Conservation (phyloP, 495 filamentous ascomycete species). For the Pyrenula aspistea region DNA sequence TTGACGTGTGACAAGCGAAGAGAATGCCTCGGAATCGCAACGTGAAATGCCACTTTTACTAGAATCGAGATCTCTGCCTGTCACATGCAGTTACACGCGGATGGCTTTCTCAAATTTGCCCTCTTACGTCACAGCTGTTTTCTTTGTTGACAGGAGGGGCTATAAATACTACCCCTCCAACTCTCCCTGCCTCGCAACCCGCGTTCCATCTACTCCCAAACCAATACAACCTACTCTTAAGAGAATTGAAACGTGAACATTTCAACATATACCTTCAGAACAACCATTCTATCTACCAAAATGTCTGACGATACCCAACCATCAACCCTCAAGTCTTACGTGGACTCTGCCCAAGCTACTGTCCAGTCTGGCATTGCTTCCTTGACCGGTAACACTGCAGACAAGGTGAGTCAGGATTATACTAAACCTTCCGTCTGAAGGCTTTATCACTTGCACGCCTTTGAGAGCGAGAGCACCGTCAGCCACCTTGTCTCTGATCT, state of each 20-base stretch:
- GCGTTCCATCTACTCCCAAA: too few relatives aligned
- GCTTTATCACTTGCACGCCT: too few relatives aligned
- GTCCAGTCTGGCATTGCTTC: slow-evolving; percentile 61
- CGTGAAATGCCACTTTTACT: too few relatives aligned
- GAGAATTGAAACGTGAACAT: slow-evolving; percentile 7
- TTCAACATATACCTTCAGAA: slow-evolving; percentile 1
- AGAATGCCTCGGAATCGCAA: too few relatives aligned
- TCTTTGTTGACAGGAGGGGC: too few relatives aligned
- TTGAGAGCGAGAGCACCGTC: too few relatives aligned
- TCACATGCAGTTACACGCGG: not conserved
- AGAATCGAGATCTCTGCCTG: not conserved
- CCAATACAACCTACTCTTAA: too few relatives aligned
- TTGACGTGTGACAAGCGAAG: too few relatives aligned
- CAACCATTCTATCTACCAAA: slow-evolving; percentile 9
- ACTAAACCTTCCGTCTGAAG: too few relatives aligned
- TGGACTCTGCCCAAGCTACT: slow-evolving; percentile 64
- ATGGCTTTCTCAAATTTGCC: not conserved
- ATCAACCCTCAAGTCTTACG: slow-evolving; percentile 70
- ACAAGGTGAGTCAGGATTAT: slow-evolving; percentile 35
- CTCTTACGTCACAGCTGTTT: not conserved
- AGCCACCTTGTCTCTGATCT: too few relatives aligned
- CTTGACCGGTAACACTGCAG: slow-evolving; percentile 59
- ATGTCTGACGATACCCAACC: slow-evolving; percentile 53
- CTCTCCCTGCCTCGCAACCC: too few relatives aligned
- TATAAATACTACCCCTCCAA: not conserved